These are phyloP conservation scores for Phytophthora agathidicida DNA, from an alignment of 352 stramenopile genomes.

Conservation along the genomic window DNA sequence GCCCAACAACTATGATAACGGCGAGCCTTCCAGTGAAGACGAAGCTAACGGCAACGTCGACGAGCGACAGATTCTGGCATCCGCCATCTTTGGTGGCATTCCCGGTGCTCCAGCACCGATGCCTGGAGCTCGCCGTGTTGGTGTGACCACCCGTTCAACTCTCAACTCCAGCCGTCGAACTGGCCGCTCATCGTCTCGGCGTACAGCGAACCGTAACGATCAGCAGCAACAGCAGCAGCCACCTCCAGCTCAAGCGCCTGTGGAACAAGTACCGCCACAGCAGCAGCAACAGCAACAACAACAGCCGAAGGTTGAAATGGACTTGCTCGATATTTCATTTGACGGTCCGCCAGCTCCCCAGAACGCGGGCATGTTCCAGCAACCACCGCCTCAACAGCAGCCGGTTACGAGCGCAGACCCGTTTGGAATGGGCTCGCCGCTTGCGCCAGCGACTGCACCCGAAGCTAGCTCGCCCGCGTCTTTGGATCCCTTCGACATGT, in stretches of 20 bases:
- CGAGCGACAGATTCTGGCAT: constrained; percentile 91
- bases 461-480: constrained; percentile 40
- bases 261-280: constrained; percentile 34
- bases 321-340: constrained; percentile 88
- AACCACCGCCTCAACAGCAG: constrained; percentile 39
- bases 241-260: constrained; percentile 36
- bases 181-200: constrained; percentile 27
- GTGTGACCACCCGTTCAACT: constrained; percentile 28
- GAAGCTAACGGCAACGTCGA: constrained; percentile 49
- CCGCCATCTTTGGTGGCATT: constrained; percentile 97
- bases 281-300: constrained; percentile 39
- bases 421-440: constrained; percentile 63
- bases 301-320: constrained; percentile 68
- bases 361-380: constrained; percentile 41
- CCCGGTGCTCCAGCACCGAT: constrained; percentile 67
- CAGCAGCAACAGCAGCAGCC: constrained; percentile 43
- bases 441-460: constrained; percentile 33
- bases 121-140: constrained; percentile 42
- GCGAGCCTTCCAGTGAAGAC: constrained; percentile 48
- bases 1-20: constrained; percentile 52
- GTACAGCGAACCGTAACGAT: constrained; percentile 45
- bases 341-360: constrained; percentile 52
- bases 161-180: constrained; percentile 38
- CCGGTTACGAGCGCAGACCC: constrained; percentile 52
- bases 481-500: constrained; percentile 81